Percentiles rank a stretch among this genome's conserved stretches.
phyloP scores from a whole-genome alignment of 2,329 filamentous ascomycete species.

The Fusarium beomiforme region DNA sequence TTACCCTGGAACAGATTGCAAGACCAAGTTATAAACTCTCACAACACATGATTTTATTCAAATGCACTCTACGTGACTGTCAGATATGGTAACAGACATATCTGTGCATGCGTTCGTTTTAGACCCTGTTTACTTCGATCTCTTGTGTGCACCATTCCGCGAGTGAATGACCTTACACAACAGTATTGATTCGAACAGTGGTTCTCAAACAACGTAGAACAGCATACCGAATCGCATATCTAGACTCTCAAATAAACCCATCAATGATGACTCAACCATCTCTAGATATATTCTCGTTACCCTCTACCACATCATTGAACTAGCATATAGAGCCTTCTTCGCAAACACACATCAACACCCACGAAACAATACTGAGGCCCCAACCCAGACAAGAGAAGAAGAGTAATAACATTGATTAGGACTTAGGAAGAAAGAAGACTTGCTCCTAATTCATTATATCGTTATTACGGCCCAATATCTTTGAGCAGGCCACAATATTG shows the following conservation, averaged over 20 bases:
- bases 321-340: background rate
- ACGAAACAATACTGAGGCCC: background rate
- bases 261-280: background rate
- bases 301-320: background rate
- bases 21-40: background rate
- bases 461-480: background rate
- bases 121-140: no score
- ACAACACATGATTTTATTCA: background rate
- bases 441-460: no score
- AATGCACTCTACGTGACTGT: background rate
- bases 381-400: no score
- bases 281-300: background rate
- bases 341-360: background rate
- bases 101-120: no score
- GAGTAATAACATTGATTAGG: no score
- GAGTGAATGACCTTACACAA: no score
- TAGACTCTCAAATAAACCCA: background rate
- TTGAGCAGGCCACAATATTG: background rate
- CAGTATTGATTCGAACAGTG: no score
- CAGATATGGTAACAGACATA: no score
- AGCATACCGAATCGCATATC: no score
- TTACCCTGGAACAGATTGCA: background rate
- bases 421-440: no score
- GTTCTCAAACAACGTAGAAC: fast-evolving
- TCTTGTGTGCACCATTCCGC: no score